A percentile compares a stretch with the other conserved stretches of the same genome.
Conservation (phyloP, 176 grass and related monocot genomes). For the Puya raimondii region DNA sequence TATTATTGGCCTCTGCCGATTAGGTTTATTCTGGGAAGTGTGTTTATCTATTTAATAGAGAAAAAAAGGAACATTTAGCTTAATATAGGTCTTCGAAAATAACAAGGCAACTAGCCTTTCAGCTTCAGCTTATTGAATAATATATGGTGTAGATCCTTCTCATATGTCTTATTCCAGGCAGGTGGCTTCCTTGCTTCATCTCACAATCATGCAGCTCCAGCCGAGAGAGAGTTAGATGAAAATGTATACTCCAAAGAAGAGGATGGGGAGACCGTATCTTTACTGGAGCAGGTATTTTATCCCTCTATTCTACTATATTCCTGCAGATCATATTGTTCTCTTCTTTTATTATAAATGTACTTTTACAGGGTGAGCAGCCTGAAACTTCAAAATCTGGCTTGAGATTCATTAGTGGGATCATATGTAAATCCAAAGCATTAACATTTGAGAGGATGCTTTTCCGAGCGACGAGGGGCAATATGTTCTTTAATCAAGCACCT, state of each 20-base stretch:
- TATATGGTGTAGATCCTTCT: conserved; percentile 30
- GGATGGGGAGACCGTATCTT: conserved; percentile 49
- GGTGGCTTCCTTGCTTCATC: conserved; percentile 89
- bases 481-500: conserved; percentile 91
- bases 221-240: conserved; percentile 86
- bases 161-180: conserved; percentile 91
- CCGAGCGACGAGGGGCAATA: conserved; percentile 92
- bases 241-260: conserved; percentile 50
- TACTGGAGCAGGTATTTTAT: conserved; percentile 79
- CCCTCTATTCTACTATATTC: conserved; percentile 15
- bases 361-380: conserved; percentile 45
- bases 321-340: conserved; percentile 5
- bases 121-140: neutral
- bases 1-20: too few species aligned
- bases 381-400: conserved; percentile 60
- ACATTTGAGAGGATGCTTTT: conserved; percentile 98
- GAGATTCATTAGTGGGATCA: conserved; percentile 93
- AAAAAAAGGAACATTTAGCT: neutral
- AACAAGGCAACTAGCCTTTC: neutral
- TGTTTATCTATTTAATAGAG: too few species aligned
- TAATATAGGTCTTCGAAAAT: neutral
- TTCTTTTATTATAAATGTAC: conserved; percentile 24
- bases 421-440: conserved; percentile 83
- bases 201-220: conserved; percentile 70
- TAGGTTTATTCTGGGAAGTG: too few species aligned